Percentiles rank a stretch among this genome's conserved stretches.
Evolutionary conservation across 1,284 basidiomycete species (phyloP).

Genomic region (Inonotus obliquus): DNA sequence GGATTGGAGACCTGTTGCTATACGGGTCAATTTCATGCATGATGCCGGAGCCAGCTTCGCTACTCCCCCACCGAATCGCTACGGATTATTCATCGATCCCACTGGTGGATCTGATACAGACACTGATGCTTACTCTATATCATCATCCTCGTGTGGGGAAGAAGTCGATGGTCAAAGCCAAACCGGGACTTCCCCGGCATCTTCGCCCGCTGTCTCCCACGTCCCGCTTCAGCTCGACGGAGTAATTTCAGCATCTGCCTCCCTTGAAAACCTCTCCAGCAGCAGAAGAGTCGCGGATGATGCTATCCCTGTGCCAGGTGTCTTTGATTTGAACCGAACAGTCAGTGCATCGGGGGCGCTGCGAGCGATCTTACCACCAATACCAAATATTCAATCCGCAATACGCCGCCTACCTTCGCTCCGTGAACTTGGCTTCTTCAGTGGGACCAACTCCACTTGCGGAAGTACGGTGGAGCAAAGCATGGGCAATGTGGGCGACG

Average conservation of each 20-base stretch:
- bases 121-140: not conserved
- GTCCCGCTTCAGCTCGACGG: not conserved
- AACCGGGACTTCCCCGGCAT: not conserved
- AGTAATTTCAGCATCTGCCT: not conserved
- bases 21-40: slow-evolving; percentile 3
- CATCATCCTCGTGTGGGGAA: not conserved
- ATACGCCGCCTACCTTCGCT: slow-evolving; percentile 11
- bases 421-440: slow-evolving; percentile 16
- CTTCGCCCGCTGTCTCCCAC: slow-evolving; percentile 1
- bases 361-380: not conserved
- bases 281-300: not conserved
- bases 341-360: not conserved
- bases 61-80: slow-evolving; percentile 7
- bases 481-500: not conserved
- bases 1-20: slow-evolving; percentile 14
- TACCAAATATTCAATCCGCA: not conserved
- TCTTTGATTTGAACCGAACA: not conserved
- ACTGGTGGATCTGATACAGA: slow-evolving; percentile 1
- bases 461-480: not conserved
- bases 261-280: not conserved
- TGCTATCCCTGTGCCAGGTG: not conserved
- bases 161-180: not conserved
- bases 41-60: not conserved
- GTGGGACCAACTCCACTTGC: not conserved
- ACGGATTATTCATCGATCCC: slow-evolving; percentile 4